Evolutionary conservation across 2,329 filamentous ascomycete genomes (phyloP), one percentile per base, ranked within the genome.

Genomic region (Colletotrichum plurivorum): DNA sequence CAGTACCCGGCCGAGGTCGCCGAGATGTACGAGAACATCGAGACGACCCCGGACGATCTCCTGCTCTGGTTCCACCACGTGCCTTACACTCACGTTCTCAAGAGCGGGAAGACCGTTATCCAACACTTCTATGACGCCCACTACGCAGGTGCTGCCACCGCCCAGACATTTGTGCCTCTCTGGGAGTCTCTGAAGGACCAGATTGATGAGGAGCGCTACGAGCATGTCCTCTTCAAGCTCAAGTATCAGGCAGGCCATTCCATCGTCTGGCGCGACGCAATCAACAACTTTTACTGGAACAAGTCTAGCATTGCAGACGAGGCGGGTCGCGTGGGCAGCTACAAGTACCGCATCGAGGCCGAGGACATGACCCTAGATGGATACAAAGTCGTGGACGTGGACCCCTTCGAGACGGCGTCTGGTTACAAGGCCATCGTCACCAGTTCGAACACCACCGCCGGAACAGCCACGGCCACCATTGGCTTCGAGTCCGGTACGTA

Each of bases 21-120:
- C 0, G 76, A 80, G 3, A 77, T 81, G 73, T 93, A 86, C 75
- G 91, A 93, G 72, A 79, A 85, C 51, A 80, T 89, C 18, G 84
- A 86, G 15, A 90, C 87, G 0, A 93, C 91, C 0, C 90, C 91
- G 0, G 91, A 93, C 69, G 83, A 93, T 22, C 80, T 93, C 1
- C 78, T 93, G 2, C 81, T 93, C 2, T 94, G 91, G 91, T 93
- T 93, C 79, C 92, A 93, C 76, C 92, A 94, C 74, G 89, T 93
- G 0, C 85, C 86, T 4, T 94, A 92, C 75, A 92, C 88, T 0
- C 87, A 92, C 46, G 78, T 76, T 7, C 84, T 93, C 2, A 83
- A 89, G 10, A 88, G 86, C 0, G 89, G 90, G 12, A 88, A 90
- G 77, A 92, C 91, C 0, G 89, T 93, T 3, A 90, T 91, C 59